Evolutionary conservation across 139 green algal genomes (phyloP).

Genomic region (Chlorella sp.): DNA sequence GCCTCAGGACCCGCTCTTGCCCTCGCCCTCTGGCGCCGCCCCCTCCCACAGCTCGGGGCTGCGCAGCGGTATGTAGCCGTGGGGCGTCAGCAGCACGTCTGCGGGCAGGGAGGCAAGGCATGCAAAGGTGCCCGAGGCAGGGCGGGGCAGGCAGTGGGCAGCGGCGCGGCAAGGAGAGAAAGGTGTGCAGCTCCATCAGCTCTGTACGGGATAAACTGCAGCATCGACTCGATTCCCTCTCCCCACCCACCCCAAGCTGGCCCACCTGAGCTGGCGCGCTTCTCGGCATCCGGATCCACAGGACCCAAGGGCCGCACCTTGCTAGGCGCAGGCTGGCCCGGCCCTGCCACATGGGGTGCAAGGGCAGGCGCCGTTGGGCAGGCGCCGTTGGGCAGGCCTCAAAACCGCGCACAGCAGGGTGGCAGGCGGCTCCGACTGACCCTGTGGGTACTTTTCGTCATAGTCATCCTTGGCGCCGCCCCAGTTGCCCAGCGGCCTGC

Average conservation of each 20-base stretch:
- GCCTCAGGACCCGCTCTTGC: too few species aligned
- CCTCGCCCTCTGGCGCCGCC: too few species aligned
- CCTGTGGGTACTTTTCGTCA: constrained; percentile 5
- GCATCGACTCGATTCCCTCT: too few species aligned
- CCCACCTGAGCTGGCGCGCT: background rate
- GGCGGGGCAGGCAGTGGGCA: background rate
- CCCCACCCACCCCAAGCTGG: background rate
- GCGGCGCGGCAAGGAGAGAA: too few species aligned
- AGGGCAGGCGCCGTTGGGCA: too few species aligned
- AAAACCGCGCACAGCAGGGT: background rate
- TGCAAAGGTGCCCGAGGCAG: background rate
- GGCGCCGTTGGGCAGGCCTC: background rate
- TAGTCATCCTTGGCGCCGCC: constrained; percentile 18
- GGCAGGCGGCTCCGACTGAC: background rate
- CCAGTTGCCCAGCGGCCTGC: background rate
- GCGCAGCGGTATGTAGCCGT: background rate
- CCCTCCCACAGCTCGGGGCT: too few species aligned
- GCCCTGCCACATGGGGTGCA: background rate
- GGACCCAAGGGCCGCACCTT: background rate
- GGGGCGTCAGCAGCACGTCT: constrained; percentile 18
- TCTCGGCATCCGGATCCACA: background rate
- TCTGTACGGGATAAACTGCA: too few species aligned
- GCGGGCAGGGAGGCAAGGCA: background rate
- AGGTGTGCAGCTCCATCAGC: too few species aligned
- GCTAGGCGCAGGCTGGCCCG: background rate